Evolutionary conservation across 1,284 basidiomycete genomes (phyloP).

Genomic region (Austroboletus novae-zelandiae): DNA sequence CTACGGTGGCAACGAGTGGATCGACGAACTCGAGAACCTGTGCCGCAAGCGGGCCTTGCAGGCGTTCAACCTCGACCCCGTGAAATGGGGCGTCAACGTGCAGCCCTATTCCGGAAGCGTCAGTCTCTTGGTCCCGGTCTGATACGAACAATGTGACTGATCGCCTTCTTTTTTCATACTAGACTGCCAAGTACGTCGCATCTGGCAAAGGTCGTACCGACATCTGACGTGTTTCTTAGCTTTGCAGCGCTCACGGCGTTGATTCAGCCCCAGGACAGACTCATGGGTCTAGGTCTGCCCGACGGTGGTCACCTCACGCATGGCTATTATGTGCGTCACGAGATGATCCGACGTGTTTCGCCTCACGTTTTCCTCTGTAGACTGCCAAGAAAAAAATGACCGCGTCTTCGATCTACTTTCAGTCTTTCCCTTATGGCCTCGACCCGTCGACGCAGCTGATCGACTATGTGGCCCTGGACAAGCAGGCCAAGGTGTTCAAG

Average conservation of each 20-base stretch:
- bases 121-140: conserved; percentile 37
- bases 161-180: neutral
- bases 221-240: conserved; percentile 42
- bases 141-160: too few species aligned
- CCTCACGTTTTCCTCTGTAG: conserved; percentile 40
- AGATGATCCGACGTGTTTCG: conserved; percentile 18
- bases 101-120: conserved; percentile 97
- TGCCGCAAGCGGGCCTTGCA: conserved; percentile 94
- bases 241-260: conserved; percentile 97
- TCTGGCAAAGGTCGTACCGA: neutral
- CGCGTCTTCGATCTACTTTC: conserved; percentile 99
- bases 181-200: conserved; percentile 79
- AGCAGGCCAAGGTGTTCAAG: conserved; percentile 96
- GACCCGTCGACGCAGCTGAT: conserved; percentile 84
- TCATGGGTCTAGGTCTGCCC: conserved; percentile 99
- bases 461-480: conserved; percentile 83
- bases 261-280: conserved; percentile 95
- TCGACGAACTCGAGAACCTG: conserved; percentile 94
- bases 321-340: conserved; percentile 82
- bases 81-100: conserved; percentile 98
- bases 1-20: conserved; percentile 97
- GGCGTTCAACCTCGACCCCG: conserved; percentile 94
- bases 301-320: conserved; percentile 99
- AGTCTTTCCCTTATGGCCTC: conserved; percentile 95
- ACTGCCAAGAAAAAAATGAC: conserved; percentile 99